Evolutionary conservation across 2,329 filamentous ascomycete species (phyloP), one percentile per base, ranked within the genome.

Genomic region (Delphinella strobiligena): DNA sequence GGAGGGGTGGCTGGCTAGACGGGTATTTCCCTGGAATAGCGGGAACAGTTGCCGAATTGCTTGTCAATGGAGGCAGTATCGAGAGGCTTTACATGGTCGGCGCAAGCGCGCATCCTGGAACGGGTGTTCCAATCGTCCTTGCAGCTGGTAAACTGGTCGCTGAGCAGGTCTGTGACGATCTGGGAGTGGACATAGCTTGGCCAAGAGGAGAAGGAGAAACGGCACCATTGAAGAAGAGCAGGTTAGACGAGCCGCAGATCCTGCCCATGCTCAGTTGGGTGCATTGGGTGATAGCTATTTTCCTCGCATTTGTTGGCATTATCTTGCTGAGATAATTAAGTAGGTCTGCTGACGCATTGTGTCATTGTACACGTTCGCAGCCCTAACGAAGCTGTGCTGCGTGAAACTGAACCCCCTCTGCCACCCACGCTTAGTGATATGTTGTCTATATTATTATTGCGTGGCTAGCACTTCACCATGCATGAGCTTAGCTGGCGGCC

Each of bases 51-150:
- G 45, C 36, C 14, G 45, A 47, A 27, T 34, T 47, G 15, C 24
- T 47, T 8, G 11, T 49, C 52, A 35, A 47, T 49, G 7, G 19
- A 54, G 3, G 46, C 47, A 65, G 62, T 4, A 61, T 78, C 14
- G 47, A 61, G 10, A 62, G 64, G 2, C 56, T 78, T 17, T 84
- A 83, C 52, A 85, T 86, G 52, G 82, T 85, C 0, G 81, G 81
- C 24, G 81, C 81, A 1, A 80, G 75, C 51, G 82, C 80, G 15
- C 81, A 87, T 61, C 81, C 82, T 0, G 82, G 82, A 1, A 85
- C 81, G 0, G 81, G 81, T 0, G 81, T 86, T 15, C 82, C 82
- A 3, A 82, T 86, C 41, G 77, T 79, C 18, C 61, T 85, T 8
- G 80, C 80, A 0, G 80, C 81, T 0, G 74, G 76, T 7, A 80